Evolutionary conservation across 192 early-diverging fungal genomes (phyloP), one percentile per base, ranked within the genome.

Genomic region (Coemansia sp.): DNA sequence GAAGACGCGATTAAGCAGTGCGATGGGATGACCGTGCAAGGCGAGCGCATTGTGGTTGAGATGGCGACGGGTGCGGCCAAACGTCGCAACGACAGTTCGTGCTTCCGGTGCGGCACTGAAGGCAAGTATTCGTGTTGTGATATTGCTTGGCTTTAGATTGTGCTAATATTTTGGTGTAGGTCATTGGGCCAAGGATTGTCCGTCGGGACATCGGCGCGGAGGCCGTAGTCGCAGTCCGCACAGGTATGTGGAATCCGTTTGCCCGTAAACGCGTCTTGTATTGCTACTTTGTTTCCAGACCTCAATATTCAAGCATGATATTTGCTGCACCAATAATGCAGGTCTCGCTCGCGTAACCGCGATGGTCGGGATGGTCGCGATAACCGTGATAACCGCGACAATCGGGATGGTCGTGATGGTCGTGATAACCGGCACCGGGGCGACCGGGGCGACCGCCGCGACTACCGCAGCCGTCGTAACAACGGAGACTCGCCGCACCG

Each of bases 161-260:
- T 54, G 26, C 24, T 54, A 26, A 54, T 54, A 14, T 61, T 39
- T 7, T 23, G 6, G 12, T 26, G 29, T 71, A 74, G 78, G 78
- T 13, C 78, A 81, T 54, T 81, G 78, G 78, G 68, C 78, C 59
- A 74, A 62, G 59, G 78, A 81, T 47, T 81, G 78, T 26, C 61
- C 70, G 13, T 59, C 57, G n/a, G 38, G 59, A 1, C 12, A 47
- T 12, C 59, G 60, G n/a, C 54, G 64, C 29, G 53, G 64, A 10
- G 55, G 72, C 37, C 62, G 70, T 43, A 64, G 65, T 59, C 75
- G 75, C 50, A 67, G 71, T 48, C 78, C 72, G 23, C 68, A 65
- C 68, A 74, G 77, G 71, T 74, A 74, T 54, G 70, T 73, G 55
- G 39, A 38, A 52, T 7, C 9, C 32, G 32, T 35, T 35, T 35